Evolutionary conservation across 257 asterid species (phyloP).

Genomic region (Nicotiana obtusifolia): DNA sequence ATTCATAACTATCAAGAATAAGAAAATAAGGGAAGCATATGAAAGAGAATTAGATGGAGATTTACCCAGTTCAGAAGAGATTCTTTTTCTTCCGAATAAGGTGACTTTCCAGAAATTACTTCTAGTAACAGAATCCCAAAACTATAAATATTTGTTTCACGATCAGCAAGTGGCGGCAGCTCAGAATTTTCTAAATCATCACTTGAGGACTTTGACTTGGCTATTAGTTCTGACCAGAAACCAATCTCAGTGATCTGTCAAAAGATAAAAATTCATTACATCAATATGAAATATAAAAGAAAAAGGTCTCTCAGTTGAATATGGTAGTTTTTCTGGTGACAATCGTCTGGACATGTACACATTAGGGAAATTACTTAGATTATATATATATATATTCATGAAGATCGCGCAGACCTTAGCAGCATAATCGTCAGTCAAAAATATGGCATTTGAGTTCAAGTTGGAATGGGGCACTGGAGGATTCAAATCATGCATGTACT

Average conservation of each 20-base stretch:
- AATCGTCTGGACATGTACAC: neutral
- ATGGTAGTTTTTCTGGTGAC: neutral
- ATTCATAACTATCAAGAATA: neutral
- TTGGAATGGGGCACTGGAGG: slow-evolving; percentile 63
- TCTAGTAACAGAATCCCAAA: slow-evolving; percentile 78
- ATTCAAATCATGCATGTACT: slow-evolving; percentile 71
- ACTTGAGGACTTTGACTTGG: slow-evolving; percentile 34
- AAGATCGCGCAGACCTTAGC: slow-evolving; percentile 63
- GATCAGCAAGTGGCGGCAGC: slow-evolving; percentile 45
- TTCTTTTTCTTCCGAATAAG: slow-evolving; percentile 55
- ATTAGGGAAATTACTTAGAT: neutral
- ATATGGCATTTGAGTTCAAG: slow-evolving; percentile 50
- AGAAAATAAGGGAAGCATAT: neutral
- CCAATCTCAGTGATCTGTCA: slow-evolving; percentile 53
- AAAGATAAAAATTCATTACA: neutral
- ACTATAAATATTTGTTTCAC: slow-evolving; percentile 55
- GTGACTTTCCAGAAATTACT: slow-evolving; percentile 61
- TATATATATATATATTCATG: neutral
- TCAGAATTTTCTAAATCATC: slow-evolving; percentile 48
- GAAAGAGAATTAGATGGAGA: neutral
- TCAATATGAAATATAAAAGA: neutral
- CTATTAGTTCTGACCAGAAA: slow-evolving; percentile 63
- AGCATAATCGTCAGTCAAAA: slow-evolving; percentile 90
- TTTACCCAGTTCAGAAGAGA: slow-evolving; percentile 57
- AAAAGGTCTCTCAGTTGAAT: neutral